Base-by-base conservation (phyloP, 208 protist genomes). In the Crithidia mellificae region DNA sequence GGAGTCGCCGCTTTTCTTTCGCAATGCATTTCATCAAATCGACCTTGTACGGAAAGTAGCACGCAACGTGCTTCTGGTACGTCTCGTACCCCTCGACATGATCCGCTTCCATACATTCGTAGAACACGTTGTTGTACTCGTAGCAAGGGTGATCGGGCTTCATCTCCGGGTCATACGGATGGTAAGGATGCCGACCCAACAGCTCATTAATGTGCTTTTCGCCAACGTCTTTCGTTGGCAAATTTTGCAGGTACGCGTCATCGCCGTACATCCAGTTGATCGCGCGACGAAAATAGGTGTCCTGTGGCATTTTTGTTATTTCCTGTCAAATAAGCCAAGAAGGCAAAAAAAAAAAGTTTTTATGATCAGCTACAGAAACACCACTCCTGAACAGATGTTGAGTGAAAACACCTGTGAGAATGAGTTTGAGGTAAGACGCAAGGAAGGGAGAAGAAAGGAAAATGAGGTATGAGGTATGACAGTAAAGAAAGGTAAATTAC, bases 181-280 rank as follows among this genome's bases (percentile, higher is more conserved):
- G 83, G 54, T 87, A 94, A n/a, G 88, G 88, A 56, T 96, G 91
- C 11, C 83, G 81, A 3, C 91, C 88, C 20, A 96, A 81, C 12
- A 96, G 77, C 39, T 93, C 86, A 63, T 92, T 96, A 56, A 96
- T 86, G 72, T 96, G 91, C 59, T 89, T 93, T 20, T 89, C 69
- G 11, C 83, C 83, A 51, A 93, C 49, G 19, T 95, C 90, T 36
- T 80, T 72, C 2, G 75, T 61, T 8, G 83, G 81, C 15, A 78
- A 27, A 24, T 84, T 75, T 53, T 92, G 81, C 8, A 95, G 72
- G 68, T 93, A 93, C 0, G 87, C 84, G 14, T 81, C 80, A 17
- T 93, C 90, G 44, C 90, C 90, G 38, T 92, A 87, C 87, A 95
- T 93, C 87, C 90, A 95, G 52, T 92, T 78, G 53, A 93, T 92